These are phyloP conservation scores for Kondoa malvinella DNA, from an alignment of 768 basidiomycete genomes.

Conservation along the genomic window DNA sequence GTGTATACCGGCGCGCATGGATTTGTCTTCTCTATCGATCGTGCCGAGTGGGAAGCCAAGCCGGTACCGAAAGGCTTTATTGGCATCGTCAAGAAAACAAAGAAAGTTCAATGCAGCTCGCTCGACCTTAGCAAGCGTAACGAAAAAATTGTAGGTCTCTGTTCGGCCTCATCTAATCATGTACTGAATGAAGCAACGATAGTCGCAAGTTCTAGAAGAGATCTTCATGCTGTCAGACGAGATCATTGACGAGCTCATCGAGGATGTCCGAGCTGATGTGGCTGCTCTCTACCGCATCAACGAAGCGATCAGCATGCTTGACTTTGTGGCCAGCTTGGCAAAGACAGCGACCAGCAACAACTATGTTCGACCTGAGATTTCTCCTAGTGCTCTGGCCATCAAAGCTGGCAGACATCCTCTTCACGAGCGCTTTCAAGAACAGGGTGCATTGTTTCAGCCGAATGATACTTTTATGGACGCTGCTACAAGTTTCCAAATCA, in stretches of 20 bases:
- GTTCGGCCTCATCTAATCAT: too few species aligned
- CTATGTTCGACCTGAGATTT: conserved; percentile 20
- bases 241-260: conserved; percentile 61
- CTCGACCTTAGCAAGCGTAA: conserved; percentile 20
- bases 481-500: conserved; percentile 69
- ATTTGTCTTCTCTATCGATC: conserved; percentile 20
- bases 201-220: conserved; percentile 72
- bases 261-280: conserved; percentile 50
- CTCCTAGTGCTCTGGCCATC: conserved; percentile 15
- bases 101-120: conserved; percentile 23
- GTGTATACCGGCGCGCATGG: conserved; percentile 13
- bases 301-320: conserved; percentile 76
- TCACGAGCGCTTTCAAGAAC: conserved; percentile 10
- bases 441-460: conserved; percentile 43
- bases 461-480: conserved; percentile 83
- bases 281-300: conserved; percentile 75
- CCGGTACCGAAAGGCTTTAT: conserved; percentile 20
- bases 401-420: conserved; percentile 19
- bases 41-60: conserved; percentile 20
- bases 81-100: conserved; percentile 25
- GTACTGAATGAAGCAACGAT: too few species aligned
- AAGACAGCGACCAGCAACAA: background rate
- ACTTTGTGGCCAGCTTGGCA: conserved; percentile 52
- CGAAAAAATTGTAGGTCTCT: conserved; percentile 3
- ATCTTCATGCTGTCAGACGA: conserved; percentile 37